phyloP scores from a whole-genome alignment of 352 stramenopile species.

The Pythium folliculosum region DNA sequence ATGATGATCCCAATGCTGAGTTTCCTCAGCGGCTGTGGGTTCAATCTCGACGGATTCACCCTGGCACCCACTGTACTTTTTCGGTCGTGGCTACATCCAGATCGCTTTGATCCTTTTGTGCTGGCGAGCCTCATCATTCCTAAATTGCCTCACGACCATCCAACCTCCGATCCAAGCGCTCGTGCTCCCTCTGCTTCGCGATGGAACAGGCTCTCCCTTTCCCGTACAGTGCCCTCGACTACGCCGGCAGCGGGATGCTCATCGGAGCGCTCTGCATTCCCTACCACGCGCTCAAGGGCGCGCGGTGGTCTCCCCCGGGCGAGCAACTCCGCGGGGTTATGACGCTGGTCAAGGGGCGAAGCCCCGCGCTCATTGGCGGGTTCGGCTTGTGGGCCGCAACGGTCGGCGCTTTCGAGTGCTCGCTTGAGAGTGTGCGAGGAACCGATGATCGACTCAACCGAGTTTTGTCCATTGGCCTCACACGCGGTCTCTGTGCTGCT shows the following conservation, averaged over 20 bases:
- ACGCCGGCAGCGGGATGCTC: slow-evolving; percentile 2
- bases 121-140: too few relatives aligned
- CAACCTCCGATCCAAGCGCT: not conserved
- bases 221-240: slow-evolving; percentile 4
- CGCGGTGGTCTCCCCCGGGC: not conserved
- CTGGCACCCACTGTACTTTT: not conserved
- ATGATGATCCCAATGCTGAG: not conserved
- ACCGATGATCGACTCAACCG: not conserved
- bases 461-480: not conserved
- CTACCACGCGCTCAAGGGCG: slow-evolving; percentile 5
- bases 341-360: not conserved
- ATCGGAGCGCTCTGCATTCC: not conserved
- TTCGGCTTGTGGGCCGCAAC: not conserved
- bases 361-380: not conserved
- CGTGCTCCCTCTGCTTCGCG: not conserved
- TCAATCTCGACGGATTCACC: not conserved
- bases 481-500: slow-evolving; percentile 1
- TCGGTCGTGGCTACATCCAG: not conserved
- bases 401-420: slow-evolving; percentile 1
- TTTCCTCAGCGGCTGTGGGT: not conserved
- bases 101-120: too few relatives aligned
- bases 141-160: too few relatives aligned
- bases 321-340: not conserved
- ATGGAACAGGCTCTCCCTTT: not conserved
- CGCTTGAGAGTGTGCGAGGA: not conserved